phyloP scores from a whole-genome alignment of 2,329 filamentous ascomycete genomes.

The Dryadomyces quercus-mongolicae region DNA sequence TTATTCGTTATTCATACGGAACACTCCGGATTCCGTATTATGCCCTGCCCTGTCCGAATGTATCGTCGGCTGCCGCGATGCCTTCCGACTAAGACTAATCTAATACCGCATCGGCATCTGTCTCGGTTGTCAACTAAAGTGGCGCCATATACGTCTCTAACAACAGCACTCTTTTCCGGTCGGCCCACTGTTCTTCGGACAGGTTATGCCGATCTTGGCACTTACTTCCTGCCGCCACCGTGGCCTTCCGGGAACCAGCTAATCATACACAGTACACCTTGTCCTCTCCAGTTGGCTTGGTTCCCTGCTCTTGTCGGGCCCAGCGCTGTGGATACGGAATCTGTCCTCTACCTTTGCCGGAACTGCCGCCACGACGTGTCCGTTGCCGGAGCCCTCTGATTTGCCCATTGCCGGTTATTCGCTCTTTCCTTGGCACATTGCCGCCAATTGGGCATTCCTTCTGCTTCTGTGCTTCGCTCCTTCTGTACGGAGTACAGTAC shows the following conservation, averaged over 20 bases:
- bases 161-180: background rate
- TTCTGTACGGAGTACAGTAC: background rate
- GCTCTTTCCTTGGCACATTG: background rate
- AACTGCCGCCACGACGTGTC: background rate
- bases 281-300: background rate
- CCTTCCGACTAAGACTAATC: too few species aligned
- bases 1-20: too few species aligned
- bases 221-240: background rate
- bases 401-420: background rate
- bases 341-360: background rate
- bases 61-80: too few species aligned
- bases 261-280: background rate
- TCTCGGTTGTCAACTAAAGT: background rate
- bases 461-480: too few species aligned
- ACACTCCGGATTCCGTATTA: too few species aligned
- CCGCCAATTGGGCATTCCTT: background rate
- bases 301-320: background rate
- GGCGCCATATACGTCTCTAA: background rate
- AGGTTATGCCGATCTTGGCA: conserved; percentile 9
- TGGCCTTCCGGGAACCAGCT: too few species aligned
- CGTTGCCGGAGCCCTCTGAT: background rate
- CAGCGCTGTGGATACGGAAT: background rate
- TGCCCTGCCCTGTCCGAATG: too few species aligned
- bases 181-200: conserved; percentile 3
- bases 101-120: too few species aligned